Conservation (phyloP, 106 monocot genomes). For the Narthecium ossifragum region DNA sequence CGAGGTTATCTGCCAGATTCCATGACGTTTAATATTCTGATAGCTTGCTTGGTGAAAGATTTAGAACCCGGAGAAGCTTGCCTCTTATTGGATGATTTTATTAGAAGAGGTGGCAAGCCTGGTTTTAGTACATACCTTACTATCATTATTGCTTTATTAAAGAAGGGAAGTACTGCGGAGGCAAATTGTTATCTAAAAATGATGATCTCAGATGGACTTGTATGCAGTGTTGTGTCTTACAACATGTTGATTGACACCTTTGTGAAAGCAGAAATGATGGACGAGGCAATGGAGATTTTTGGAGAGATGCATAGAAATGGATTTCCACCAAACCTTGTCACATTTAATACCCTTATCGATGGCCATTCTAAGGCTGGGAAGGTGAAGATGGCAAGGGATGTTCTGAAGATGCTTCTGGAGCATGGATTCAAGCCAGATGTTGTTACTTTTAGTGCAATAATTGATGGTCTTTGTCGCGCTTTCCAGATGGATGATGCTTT, state of each 20-base stretch:
- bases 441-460: slow-evolving; percentile 77
- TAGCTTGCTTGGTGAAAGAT: slow-evolving; percentile 42
- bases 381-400: slow-evolving; percentile 34
- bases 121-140: slow-evolving; percentile 54
- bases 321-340: slow-evolving; percentile 53
- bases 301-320: slow-evolving; percentile 45
- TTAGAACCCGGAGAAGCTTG: slow-evolving; percentile 31
- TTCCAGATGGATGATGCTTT: slow-evolving; percentile 86
- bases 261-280: slow-evolving; percentile 54
- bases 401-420: slow-evolving; percentile 73
- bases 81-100: slow-evolving; percentile 51
- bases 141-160: slow-evolving; percentile 30
- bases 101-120: slow-evolving; percentile 64
- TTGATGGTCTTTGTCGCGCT: slow-evolving; percentile 70
- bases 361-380: slow-evolving; percentile 57
- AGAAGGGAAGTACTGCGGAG: slow-evolving; percentile 23
- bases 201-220: slow-evolving; percentile 33
- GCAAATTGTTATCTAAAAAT: slow-evolving; percentile 31
- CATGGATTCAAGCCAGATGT: slow-evolving; percentile 76
- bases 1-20: slow-evolving; percentile 48
- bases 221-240: slow-evolving; percentile 66
- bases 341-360: slow-evolving; percentile 76
- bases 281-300: slow-evolving; percentile 44
- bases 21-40: slow-evolving; percentile 33
- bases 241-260: slow-evolving; percentile 77